Base-by-base conservation (phyloP, 2,329 filamentous ascomycete species). In the Alternaria brassicicola region DNA sequence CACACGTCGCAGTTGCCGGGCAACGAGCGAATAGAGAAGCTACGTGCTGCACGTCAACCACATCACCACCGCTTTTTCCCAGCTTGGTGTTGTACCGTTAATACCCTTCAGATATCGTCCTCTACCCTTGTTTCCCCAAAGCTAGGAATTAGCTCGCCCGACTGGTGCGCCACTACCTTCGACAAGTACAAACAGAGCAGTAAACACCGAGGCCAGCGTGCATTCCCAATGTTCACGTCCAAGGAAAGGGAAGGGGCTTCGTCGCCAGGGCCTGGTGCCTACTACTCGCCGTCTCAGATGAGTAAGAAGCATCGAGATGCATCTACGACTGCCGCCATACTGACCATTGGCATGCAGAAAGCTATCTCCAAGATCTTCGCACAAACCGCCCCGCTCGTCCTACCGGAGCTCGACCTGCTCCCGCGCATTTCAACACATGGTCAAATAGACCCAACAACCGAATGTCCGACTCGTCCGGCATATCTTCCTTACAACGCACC, bases 341-440 rank as follows among this genome's bases (percentile, higher is more conserved):
- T 71, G 64, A 75, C 55, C n/a, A 28, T 57, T 33, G 26, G 46
- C 36, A 49, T 35, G 60, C 78, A 92, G 90, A 88, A 65, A 82
- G 83, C 59, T 93, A 92, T 75, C 84, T 93, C 33, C 83, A 88
- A 66, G 86, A 88, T 65, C 84, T 94, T 33, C 88, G 91, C 66
- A 86, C 84, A 66, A 90, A 85, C 76, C 87, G 88, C 50, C 81
- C 87, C 55, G 82, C 84, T 33, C 85, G 90, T 55, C 90, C 90
- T 8, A 89, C 86, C 55, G 90, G 90, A 61, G 89, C 89, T 48
- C 84, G 90, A 64, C 89, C 90, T 59, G 84, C 83, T 43, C 86
- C 86, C 10, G 78, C 81, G 21, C 83, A 81, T 62, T 77, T 81
- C 64, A 67, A 74, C 66, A 77, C 67, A 15, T 75, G 73, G 74